phyloP scores from a whole-genome alignment of 139 green algal species.

The Eudorina sp. region DNA sequence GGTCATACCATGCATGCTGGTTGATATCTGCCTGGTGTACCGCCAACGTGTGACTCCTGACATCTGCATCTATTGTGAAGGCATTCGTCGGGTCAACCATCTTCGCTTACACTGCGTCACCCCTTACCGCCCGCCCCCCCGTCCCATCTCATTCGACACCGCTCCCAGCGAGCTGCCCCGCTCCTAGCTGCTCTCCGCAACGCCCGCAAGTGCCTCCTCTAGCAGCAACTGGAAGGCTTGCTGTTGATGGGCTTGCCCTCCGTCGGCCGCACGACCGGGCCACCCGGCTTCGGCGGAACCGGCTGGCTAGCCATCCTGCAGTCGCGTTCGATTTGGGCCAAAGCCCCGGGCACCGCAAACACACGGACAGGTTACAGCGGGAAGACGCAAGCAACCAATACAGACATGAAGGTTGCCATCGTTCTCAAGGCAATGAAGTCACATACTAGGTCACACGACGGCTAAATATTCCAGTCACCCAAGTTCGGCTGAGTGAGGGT shows the following conservation, averaged over 20 bases:
- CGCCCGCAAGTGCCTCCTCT: conserved; percentile 38
- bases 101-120: not conserved
- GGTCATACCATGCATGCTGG: conserved; percentile 7
- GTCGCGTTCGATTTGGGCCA: too few species aligned
- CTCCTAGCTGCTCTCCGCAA: conserved; percentile 5
- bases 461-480: not conserved
- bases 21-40: conserved; percentile 4
- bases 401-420: too few species aligned
- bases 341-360: too few species aligned
- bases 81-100: not conserved
- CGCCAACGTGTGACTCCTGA: not conserved
- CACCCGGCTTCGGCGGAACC: conserved; percentile 73
- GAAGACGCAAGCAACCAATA: too few species aligned
- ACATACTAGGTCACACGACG: too few species aligned
- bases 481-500: not conserved
- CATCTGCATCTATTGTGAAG: not conserved
- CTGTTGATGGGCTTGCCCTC: conserved; percentile 84
- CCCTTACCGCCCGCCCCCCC: not conserved
- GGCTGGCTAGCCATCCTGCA: conserved; percentile 92
- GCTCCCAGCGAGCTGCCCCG: conserved; percentile 1
- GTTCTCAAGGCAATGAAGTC: too few species aligned
- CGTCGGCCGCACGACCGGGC: conserved; percentile 80
- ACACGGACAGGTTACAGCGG: too few species aligned
- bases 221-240: conserved; percentile 91
- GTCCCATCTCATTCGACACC: not conserved